Evolutionary conservation across 2,329 filamentous ascomycete genomes (phyloP).

Genomic region (Sclerotinia minor): DNA sequence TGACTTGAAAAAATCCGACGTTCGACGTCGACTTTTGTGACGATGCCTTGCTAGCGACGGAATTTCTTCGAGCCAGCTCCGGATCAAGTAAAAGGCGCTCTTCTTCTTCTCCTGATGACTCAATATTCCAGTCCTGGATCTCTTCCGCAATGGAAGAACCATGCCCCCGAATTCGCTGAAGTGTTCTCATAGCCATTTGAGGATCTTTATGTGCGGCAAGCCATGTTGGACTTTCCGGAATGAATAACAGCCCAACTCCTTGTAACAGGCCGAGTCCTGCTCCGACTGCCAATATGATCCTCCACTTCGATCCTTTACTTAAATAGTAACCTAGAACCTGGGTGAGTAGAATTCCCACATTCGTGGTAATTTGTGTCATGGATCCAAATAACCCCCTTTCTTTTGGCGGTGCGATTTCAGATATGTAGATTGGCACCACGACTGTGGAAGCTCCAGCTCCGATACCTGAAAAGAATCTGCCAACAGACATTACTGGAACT

Average conservation of each 20-base stretch:
- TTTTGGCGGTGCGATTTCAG: conserved; percentile 77
- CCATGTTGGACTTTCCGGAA: conserved; percentile 88
- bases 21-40: conserved; percentile 42
- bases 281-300: conserved; percentile 76
- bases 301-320: conserved; percentile 77
- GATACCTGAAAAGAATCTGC: conserved; percentile 76
- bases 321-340: conserved; percentile 87
- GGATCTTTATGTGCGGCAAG: conserved; percentile 66
- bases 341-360: conserved; percentile 80
- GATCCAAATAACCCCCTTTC: conserved; percentile 77
- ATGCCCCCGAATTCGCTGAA: conserved; percentile 75
- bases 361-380: conserved; percentile 92
- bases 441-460: conserved; percentile 89
- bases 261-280: conserved; percentile 68
- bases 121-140: conserved; percentile 59
- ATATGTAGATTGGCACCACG: conserved; percentile 91
- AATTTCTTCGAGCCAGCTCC: conserved; percentile 31
- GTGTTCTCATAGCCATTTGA: conserved; percentile 60
- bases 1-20: conserved; percentile 64
- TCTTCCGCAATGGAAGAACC: conserved; percentile 72
- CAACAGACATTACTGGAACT: conserved; percentile 67
- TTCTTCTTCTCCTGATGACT: conserved; percentile 38
- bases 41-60: conserved; percentile 36
- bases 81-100: conserved; percentile 36
- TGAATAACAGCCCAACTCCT: conserved; percentile 67